phyloP scores from a whole-genome alignment of 768 basidiomycete genomes.

The Boletus eberwhitei region DNA sequence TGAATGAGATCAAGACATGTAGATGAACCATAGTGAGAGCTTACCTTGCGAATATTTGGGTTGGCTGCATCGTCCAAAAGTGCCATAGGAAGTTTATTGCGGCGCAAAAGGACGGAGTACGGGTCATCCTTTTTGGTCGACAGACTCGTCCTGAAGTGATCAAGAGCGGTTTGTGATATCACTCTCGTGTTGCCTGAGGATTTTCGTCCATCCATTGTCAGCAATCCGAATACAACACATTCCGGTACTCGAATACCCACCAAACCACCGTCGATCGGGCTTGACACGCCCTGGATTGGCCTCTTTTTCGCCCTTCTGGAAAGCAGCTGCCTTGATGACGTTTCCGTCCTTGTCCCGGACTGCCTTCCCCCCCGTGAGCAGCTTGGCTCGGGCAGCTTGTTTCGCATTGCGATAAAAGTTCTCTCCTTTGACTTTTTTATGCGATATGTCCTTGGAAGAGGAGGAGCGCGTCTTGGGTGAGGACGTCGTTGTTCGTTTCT shows the following conservation, averaged over 20 bases:
- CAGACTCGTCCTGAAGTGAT: slow-evolving; percentile 93
- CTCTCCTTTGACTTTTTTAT: slow-evolving; percentile 83
- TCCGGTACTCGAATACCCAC: slow-evolving; percentile 43
- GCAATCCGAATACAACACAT: background rate
- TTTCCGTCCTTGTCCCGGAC: slow-evolving; percentile 90
- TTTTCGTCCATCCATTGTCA: slow-evolving; percentile 7
- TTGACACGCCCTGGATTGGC: slow-evolving; percentile 87
- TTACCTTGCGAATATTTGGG: slow-evolving; percentile 71
- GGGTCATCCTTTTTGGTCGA: slow-evolving; percentile 85
- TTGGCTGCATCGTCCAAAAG: slow-evolving; percentile 88
- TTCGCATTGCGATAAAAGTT: slow-evolving; percentile 99
- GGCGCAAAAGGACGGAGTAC: slow-evolving; percentile 88
- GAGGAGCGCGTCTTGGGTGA: slow-evolving; percentile 37
- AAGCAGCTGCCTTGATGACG: slow-evolving; percentile 89
- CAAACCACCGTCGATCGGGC: slow-evolving; percentile 97
- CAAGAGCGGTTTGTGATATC: slow-evolving; percentile 92
- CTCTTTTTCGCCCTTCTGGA: slow-evolving; percentile 94
- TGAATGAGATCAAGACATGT: slow-evolving; percentile 1
- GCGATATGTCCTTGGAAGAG: slow-evolving; percentile 49
- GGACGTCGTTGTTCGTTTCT: slow-evolving; percentile 25
- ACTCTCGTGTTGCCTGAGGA: slow-evolving; percentile 91
- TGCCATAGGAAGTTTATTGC: slow-evolving; percentile 97
- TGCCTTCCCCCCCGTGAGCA: slow-evolving; percentile 91
- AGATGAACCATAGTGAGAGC: slow-evolving; percentile 5
- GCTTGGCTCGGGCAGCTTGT: slow-evolving; percentile 76